phyloP scores from a whole-genome alignment of 129 eudicot species.

The Centaurea solstitialis region DNA sequence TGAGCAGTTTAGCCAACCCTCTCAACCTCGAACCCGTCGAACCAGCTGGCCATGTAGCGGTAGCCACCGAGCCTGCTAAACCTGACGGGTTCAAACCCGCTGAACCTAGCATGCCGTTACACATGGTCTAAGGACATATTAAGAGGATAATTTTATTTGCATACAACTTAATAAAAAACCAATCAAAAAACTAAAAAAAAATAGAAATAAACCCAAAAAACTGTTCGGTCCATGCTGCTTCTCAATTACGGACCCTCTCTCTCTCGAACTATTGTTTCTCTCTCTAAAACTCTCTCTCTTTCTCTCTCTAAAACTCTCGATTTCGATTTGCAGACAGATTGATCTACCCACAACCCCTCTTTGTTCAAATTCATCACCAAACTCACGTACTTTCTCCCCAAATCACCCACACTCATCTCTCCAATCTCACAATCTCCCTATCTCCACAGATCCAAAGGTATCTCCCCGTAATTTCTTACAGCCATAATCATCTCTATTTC shows the following conservation, averaged over 20 bases:
- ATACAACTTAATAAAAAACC: too few relatives aligned
- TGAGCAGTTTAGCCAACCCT: too few relatives aligned
- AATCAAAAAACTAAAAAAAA: neutral
- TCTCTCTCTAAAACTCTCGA: conserved; percentile 40
- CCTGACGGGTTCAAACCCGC: too few relatives aligned
- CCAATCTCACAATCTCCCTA: conserved; percentile 27
- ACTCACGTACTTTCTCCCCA: conserved; percentile 36
- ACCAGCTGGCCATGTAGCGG: too few relatives aligned
- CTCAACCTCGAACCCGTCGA: too few relatives aligned
- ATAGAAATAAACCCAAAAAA: neutral
- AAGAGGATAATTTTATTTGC: too few relatives aligned
- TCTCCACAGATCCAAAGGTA: conserved; percentile 32
- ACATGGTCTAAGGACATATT: too few relatives aligned
- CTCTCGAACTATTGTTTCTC: conserved; percentile 17
- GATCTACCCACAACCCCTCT: conserved; percentile 21
- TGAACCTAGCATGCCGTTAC: too few relatives aligned
- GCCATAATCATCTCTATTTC: conserved; percentile 6
- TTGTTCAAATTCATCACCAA: conserved; percentile 38
- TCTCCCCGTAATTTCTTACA: neutral
- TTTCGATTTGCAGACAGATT: conserved; percentile 52
- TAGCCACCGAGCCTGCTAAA: too few relatives aligned
- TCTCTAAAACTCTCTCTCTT: neutral
- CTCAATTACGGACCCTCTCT: conserved; percentile 16
- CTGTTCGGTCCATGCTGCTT: conserved; percentile 31
- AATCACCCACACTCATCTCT: conserved; percentile 27